Conservation (phyloP, 306 rosid genomes). For the Spatholobus suberectus region DNA sequence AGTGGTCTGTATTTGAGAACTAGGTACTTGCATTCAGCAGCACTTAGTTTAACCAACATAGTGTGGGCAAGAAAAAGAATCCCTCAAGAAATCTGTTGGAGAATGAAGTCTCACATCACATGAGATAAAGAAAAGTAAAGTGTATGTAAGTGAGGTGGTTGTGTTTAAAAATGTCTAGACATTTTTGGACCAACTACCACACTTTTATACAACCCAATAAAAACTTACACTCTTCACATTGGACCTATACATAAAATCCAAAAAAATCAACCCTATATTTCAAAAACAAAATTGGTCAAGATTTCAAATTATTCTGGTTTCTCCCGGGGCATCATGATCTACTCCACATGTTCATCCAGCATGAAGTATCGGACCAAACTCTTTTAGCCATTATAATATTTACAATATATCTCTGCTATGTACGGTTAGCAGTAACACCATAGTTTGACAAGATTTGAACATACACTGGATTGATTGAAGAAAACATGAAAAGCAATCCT, state of each 20-base stretch:
- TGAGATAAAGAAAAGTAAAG: too few relatives aligned
- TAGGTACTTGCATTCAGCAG: neutral
- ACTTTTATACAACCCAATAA: too few relatives aligned
- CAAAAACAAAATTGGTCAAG: neutral
- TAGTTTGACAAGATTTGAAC: neutral
- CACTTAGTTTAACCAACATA: neutral
- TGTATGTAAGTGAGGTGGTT: too few relatives aligned
- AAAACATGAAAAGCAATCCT: neutral
- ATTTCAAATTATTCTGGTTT: neutral
- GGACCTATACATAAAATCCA: too few relatives aligned
- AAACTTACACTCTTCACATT: too few relatives aligned
- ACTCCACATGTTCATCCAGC: neutral
- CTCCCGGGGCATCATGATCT: neutral
- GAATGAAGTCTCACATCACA: too few relatives aligned
- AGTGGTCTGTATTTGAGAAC: neutral
- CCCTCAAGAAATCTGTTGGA: neutral
- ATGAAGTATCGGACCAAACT: neutral
- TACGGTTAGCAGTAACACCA: neutral
- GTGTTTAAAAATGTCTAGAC: too few relatives aligned
- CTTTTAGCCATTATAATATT: neutral
- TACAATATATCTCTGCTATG: neutral
- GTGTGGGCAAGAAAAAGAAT: neutral
- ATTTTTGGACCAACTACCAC: too few relatives aligned
- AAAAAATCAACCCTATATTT: neutral
- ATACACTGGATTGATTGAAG: neutral